phyloP scores from a whole-genome alignment of 371 early-diverging fungal species.

The Mucor plumbeus region DNA sequence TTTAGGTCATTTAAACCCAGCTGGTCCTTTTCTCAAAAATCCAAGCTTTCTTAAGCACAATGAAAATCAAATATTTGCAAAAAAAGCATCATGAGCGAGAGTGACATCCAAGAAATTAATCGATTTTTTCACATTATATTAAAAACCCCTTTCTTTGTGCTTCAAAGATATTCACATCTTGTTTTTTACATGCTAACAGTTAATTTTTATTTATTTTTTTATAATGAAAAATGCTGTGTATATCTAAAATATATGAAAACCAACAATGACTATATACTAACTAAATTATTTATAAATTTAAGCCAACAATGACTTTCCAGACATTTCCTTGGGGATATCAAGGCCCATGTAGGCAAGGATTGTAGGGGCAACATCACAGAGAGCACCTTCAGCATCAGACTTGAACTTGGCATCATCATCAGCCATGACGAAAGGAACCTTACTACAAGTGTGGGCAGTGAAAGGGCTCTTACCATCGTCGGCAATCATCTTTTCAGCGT shows the following conservation, averaged over 20 bases:
- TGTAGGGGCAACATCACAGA: slow-evolving; percentile 99
- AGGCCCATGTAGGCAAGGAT: slow-evolving; percentile 94
- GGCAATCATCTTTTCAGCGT: slow-evolving; percentile 98
- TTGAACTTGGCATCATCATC: slow-evolving; percentile 50
- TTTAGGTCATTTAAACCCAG: too few relatives aligned
- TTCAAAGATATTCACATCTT: too few relatives aligned
- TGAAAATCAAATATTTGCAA: too few relatives aligned
- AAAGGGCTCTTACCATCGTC: slow-evolving; percentile 87
- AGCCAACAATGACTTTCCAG: slow-evolving; percentile 71
- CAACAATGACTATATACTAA: slow-evolving; percentile 14
- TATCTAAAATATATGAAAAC: slow-evolving; percentile 9
- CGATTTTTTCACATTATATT: too few relatives aligned
- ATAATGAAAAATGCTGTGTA: slow-evolving; percentile 7
- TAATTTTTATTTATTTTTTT: slow-evolving; percentile 1
- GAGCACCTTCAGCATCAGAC: slow-evolving; percentile 71
- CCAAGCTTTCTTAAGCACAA: too few relatives aligned
- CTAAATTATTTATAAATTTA: slow-evolving; percentile 12
- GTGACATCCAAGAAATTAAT: too few relatives aligned
- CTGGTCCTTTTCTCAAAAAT: too few relatives aligned
- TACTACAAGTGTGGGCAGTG: slow-evolving; percentile 95
- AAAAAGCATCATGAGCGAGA: too few relatives aligned
- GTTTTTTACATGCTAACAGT: slow-evolving; percentile 3
- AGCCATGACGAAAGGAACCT: slow-evolving; percentile 96
- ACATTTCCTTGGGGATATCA: slow-evolving; percentile 95
- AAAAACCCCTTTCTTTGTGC: too few relatives aligned